These are phyloP conservation scores for Mesembryanthemum crystallinum DNA, from an alignment of 148 eudicot species.

Conservation along the genomic window DNA sequence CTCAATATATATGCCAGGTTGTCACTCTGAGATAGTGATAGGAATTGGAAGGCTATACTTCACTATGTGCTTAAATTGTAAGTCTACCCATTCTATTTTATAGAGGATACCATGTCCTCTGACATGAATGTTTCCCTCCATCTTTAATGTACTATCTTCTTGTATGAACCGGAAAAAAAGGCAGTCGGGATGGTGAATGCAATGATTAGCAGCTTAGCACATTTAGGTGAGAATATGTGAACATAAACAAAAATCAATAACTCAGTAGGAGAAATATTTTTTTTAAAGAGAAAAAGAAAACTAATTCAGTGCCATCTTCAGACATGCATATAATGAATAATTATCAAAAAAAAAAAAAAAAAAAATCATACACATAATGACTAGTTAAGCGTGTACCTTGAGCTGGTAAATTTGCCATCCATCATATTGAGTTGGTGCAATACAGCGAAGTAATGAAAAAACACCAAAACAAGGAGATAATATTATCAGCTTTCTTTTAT, in stretches of 20 bases:
- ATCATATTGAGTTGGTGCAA: slow-evolving; percentile 19
- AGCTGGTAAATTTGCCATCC: slow-evolving; percentile 41
- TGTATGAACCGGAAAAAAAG: neutral
- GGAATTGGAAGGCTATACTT: neutral
- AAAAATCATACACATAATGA: neutral
- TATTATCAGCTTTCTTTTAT: slow-evolving; percentile 10
- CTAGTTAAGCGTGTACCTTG: slow-evolving; percentile 54
- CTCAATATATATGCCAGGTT: neutral
- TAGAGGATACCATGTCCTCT: neutral
- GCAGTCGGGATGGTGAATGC: neutral
- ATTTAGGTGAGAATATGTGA: neutral
- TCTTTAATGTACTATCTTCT: neutral
- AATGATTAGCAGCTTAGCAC: neutral
- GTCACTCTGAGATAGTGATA: neutral
- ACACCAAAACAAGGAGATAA: neutral
- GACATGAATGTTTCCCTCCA: neutral
- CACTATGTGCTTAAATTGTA: neutral
- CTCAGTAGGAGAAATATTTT: neutral
- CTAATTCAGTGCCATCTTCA: too few species aligned
- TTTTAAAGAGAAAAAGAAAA: too few species aligned
- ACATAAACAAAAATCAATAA: neutral
- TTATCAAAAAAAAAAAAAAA: neutral
- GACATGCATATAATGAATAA: neutral
- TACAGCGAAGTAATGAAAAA: slow-evolving; percentile 21
- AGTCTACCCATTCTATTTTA: neutral